Evolutionary conservation across 208 protist genomes (phyloP).

Genomic region (Crithidia fasciculata): DNA sequence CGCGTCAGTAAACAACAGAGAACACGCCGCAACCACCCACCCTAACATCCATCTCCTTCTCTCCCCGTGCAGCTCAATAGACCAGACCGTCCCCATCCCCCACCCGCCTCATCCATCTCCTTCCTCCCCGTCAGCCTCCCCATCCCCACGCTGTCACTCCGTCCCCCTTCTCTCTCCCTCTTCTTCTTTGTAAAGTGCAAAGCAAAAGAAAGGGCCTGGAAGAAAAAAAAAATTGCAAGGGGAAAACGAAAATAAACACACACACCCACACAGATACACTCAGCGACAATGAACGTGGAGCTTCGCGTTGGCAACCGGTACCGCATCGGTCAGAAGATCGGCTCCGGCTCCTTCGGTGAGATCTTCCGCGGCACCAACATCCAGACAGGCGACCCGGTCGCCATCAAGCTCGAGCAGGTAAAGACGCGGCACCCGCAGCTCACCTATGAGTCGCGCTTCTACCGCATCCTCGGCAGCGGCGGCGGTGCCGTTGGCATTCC

Average conservation of each 20-base stretch:
- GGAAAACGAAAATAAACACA: too few relatives aligned
- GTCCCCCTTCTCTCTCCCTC: neutral
- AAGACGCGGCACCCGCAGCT: conserved; percentile 93
- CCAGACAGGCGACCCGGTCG: conserved; percentile 87
- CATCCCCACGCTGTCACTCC: neutral
- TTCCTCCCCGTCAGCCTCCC: too few relatives aligned
- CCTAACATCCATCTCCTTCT: too few relatives aligned
- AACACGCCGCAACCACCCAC: neutral
- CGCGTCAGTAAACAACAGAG: conserved; percentile 3
- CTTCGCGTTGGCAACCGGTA: conserved; percentile 96
- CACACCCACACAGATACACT: too few relatives aligned
- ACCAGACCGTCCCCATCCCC: neutral
- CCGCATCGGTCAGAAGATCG: conserved; percentile 97
- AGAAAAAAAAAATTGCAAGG: conserved; percentile 88
- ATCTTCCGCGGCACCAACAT: conserved; percentile 94
- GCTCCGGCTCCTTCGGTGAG: conserved; percentile 94
- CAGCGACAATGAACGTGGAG: conserved; percentile 76
- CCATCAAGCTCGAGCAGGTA: conserved; percentile 92
- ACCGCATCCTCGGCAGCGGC: conserved; percentile 84
- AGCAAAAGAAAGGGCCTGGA: conserved; percentile 79
- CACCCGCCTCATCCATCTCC: too few relatives aligned
- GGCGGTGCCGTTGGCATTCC: conserved; percentile 88
- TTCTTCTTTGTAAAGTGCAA: neutral
- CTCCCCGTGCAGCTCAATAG: neutral
- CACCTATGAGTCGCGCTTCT: conserved; percentile 90